Base-by-base conservation (phyloP, 2,329 filamentous ascomycete genomes). In the Fusarium camptoceras region DNA sequence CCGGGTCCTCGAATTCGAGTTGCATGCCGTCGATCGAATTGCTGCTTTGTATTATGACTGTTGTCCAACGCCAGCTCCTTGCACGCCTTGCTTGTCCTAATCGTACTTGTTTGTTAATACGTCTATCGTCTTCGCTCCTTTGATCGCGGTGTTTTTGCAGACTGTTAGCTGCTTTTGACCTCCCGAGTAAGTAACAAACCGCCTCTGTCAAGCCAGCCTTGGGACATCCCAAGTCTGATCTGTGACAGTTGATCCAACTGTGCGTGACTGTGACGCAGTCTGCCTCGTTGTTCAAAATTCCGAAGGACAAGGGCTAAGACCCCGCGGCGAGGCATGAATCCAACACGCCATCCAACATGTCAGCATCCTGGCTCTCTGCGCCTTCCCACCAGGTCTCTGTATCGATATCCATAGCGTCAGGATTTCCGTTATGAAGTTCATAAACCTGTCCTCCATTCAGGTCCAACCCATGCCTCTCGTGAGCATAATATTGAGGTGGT, bases 371-470 rank as follows among this genome's bases (percentile, higher is more conserved):
- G 5, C 72, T 68, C 49, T 86, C 85, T 41, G 85, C 85, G 5
- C 89, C 90, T 49, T 90, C 88, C 90, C 90, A 92, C 70, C 83
- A 83, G n/a, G 82, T 77, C 15, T 89, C 87, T 20, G 77, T 78
- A 74, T 91, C 88, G 46, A 88, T 79, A 11, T 90, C 88, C 87
- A 89, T 90, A n/a, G 82, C 77, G 57, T 89, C 86, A 3, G 80
- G 75, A 55, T 85, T 78, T 4, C 86, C 86, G 63, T 88, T 89
- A 12, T 83, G 78, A 6, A 85, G 69, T 37, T 78, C 78, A 30
- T 77, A 71, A 8, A 77, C 72, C 49, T 80, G 79, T 20, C 79
- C 78, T 20, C 77, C 78, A 59, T 83, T 83, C 20, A 76, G 55
- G 24, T 74, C 76, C 25, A 77, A 60, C 4, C 76, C 77, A 15